Evolutionary conservation across 352 stramenopile genomes (phyloP), one percentile per base, ranked within the genome.

Genomic region (Globisporangium cylindrosporum): DNA sequence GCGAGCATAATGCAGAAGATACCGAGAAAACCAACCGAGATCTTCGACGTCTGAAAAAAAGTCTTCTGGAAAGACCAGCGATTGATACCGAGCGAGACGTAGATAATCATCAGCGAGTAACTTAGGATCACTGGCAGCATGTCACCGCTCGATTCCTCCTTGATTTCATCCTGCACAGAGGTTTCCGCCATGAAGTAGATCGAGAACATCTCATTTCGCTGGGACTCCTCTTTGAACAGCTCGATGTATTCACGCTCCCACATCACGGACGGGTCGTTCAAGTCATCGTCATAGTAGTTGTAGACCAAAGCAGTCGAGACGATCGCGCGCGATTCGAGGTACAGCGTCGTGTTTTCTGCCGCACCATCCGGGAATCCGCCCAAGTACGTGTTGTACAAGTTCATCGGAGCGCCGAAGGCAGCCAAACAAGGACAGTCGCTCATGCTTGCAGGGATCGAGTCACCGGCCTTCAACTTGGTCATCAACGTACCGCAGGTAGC

Each of bases 201-300:
- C 34, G 79, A 29, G 51, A 89, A 90, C 18, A 90, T 56, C 10
- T 70, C 62, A 58, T 86, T 89, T 6, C 69, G 66, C 49, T 65
- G 53, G 4, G 71, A 73, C 43, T 86, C 79, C 14, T 54, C 56
- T 64, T 89, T 82, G 62, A 90, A 77, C 34, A 72, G 72, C 43
- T 86, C 72, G 55, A 90, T 90, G 64, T 74, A 89, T 53, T 78
- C 75, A 25, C 80, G 80, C 55, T 90, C 82, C 82, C 82, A 90
- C 12, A 77, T 69, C 18, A 88, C 78, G 1, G 82, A 75, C 53
- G 72, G 70, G 10, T 80, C 67, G 55, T 90, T 90, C 24, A 74
- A 64, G 15, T 66, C 62, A 18, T 77, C 63, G 22, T 89, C 79
- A 24, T 82, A 77, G 49, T 88, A 89, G 41, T 90, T 90, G 70